Conservation (phyloP, 2,329 filamentous ascomycete genomes). For the Xylaria sp. region DNA sequence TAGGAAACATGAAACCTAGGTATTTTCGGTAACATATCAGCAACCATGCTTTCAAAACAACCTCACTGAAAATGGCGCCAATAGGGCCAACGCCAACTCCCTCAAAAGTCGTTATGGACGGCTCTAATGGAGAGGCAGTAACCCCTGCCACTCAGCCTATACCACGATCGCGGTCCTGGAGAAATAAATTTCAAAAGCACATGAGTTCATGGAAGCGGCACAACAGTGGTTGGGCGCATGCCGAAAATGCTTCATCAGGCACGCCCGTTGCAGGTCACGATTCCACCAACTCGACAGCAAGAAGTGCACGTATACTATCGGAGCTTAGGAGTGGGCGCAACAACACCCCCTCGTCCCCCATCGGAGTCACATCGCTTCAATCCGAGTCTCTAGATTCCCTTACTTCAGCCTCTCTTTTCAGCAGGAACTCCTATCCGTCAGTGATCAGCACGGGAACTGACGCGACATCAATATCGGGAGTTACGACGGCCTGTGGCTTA, state of each 20-base stretch:
- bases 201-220: slow-evolving; percentile 19
- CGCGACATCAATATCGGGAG: slow-evolving; percentile 26
- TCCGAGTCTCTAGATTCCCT: slow-evolving; percentile 20
- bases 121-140: background rate
- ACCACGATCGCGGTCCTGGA: slow-evolving; percentile 12
- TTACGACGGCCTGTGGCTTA: background rate
- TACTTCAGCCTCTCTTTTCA: slow-evolving; percentile 25
- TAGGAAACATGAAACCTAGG: background rate
- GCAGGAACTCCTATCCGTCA: slow-evolving; percentile 27
- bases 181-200: slow-evolving; percentile 20
- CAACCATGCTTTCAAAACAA: background rate
- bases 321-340: background rate
- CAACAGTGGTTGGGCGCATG: background rate
- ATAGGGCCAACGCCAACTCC: background rate
- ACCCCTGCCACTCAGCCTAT: slow-evolving; percentile 1
- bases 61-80: background rate
- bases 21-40: background rate
- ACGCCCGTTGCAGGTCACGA: background rate
- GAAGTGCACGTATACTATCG: background rate
- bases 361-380: background rate
- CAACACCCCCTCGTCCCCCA: background rate
- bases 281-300: background rate
- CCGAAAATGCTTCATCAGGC: background rate
- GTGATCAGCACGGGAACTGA: slow-evolving; percentile 20
- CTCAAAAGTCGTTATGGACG: background rate